These are phyloP conservation scores for Podosphaera xanthii DNA, from an alignment of 2,329 filamentous ascomycete species.

Conservation along the genomic window DNA sequence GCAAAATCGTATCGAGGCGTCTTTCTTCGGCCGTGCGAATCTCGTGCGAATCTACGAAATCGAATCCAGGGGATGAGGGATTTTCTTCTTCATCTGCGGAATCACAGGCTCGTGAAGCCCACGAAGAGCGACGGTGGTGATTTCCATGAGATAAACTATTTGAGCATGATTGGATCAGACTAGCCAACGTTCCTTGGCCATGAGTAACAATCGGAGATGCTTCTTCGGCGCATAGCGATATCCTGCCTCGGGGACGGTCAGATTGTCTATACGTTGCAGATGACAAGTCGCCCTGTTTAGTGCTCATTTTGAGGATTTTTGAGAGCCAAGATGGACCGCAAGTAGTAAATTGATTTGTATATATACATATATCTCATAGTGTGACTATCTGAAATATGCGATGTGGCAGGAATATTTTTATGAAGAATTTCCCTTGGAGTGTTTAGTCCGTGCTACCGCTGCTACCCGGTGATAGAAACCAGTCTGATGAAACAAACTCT, in stretches of 20 bases:
- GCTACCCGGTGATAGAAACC: too few relatives aligned
- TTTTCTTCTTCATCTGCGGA: conserved; percentile 11
- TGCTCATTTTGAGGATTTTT: too few relatives aligned
- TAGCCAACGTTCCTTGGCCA: conserved; percentile 12
- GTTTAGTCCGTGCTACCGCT: too few relatives aligned
- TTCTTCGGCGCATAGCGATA: conserved; percentile 13
- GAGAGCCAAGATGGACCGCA: too few relatives aligned
- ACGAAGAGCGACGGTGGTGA: conserved; percentile 6
- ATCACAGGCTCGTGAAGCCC: conserved; percentile 6
- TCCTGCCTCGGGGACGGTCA: conserved; percentile 9
- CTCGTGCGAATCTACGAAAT: conserved; percentile 7
- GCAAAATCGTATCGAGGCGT: conserved; percentile 32
- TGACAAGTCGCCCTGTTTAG: too few relatives aligned
- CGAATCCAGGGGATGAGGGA: conserved; percentile 2
- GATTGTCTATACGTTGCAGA: conserved; percentile 6
- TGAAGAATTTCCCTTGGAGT: too few relatives aligned
- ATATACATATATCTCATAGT: too few relatives aligned
- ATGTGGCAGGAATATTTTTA: too few relatives aligned
- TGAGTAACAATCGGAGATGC: conserved; percentile 14
- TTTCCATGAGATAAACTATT: conserved; percentile 7
- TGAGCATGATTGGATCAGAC: conserved; percentile 14
- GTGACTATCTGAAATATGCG: too few relatives aligned
- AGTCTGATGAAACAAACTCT: too few relatives aligned
- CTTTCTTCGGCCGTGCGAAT: conserved; percentile 25
- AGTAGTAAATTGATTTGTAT: too few relatives aligned